Base-by-base conservation (phyloP, 75 land plant species). In the Picea glauca region DNA sequence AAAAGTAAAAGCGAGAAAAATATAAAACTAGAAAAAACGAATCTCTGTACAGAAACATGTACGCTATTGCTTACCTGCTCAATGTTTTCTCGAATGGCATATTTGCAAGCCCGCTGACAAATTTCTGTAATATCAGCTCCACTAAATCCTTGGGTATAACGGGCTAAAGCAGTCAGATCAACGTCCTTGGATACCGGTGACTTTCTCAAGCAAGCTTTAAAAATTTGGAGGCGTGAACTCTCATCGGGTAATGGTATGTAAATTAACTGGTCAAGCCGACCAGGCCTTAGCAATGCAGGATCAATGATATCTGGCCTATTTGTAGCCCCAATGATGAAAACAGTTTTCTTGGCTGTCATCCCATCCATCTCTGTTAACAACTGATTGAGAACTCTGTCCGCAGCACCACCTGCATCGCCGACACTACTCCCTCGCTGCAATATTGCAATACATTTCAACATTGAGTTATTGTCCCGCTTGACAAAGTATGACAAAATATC, bases 111-210 rank as follows among this genome's bases (percentile, higher is more conserved):
- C n/a, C 91, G 84, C 75, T 90, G 91, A 75, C 91, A 90, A 38
- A 90, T 90, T 77, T 90, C 91, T 12, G 91, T 90, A 35, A 90
- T 90, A 85, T 90, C 91, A 8, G 91, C 91, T 57, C 91, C 91
- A 80, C 91, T 90, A 74, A 90, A 90, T 15, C 91, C 91, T 56
- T 90, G 87, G 1, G 91, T 90, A 59, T 90, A 88, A 74, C 87
- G 77, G 6, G 90, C 87, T 43, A 90, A 79, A 4, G 87, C 87
- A 60, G 50, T 74, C 46, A 90, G 70, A 54, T 90, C 91, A 2
- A 90, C 90, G 57, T 90, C 90, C 75, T 90, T 90, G 8, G 91
- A 75, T 5, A 90, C 64, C 3, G 91, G 91, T 17, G 90, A 87
- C 81, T 90, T 90, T 61, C 91, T 68, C 62, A 90, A 75, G 63